phyloP scores from a whole-genome alignment of 495 filamentous ascomycete genomes.

The Aspergillus ostianus region DNA sequence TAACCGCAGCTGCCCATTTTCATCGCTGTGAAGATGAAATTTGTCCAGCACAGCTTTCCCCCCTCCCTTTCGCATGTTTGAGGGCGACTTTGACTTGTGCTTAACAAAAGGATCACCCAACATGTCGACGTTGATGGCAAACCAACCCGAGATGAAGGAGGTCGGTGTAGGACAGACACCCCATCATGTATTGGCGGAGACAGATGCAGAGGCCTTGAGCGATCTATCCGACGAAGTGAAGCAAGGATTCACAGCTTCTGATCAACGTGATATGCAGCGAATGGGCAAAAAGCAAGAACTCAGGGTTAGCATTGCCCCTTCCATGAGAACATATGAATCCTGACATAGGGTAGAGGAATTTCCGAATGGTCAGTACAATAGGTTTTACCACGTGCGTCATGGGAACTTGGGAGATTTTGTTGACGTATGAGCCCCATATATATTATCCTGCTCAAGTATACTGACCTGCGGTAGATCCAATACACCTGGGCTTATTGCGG shows the following conservation, averaged over 20 bases:
- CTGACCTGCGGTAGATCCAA: neutral
- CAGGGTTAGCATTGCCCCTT: neutral
- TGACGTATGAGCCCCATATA: neutral
- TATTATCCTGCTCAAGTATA: neutral
- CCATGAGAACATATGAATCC: neutral
- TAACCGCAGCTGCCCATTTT: neutral
- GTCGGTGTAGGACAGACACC: neutral
- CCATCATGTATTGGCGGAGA: neutral
- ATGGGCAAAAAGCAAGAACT: conserved; percentile 7
- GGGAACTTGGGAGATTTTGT: conserved; percentile 4
- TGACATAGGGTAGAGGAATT: neutral
- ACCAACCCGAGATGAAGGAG: neutral
- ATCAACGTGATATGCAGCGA: conserved; percentile 3
- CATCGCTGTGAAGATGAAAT: neutral
- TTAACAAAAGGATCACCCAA: neutral
- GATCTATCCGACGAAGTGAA: neutral
- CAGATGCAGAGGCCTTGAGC: neutral
- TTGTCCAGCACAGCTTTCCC: neutral
- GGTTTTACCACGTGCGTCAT: conserved; percentile 2
- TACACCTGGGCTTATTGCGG: conserved; percentile 2
- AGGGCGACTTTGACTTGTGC: neutral
- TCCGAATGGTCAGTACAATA: neutral
- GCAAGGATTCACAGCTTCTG: neutral
- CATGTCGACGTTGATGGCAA: neutral
- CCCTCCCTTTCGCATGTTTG: neutral